phyloP scores from a whole-genome alignment of 192 early-diverging fungal species.

The Gigaspora rosea region DNA sequence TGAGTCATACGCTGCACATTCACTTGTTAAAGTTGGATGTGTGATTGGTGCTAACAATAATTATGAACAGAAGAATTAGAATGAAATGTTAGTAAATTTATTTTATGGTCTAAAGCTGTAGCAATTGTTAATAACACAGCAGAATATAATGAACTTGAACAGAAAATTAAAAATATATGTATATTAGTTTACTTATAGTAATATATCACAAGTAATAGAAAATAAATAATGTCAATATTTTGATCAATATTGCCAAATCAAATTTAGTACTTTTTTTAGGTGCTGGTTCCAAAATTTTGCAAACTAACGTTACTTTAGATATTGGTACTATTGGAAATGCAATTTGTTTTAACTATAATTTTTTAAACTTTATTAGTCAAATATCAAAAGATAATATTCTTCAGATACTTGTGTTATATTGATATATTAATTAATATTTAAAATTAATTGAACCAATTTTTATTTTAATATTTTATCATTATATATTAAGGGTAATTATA shows the following conservation, averaged over 20 bases:
- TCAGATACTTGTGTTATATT: constrained; percentile 42
- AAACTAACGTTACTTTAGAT: constrained; percentile 33
- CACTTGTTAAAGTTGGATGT: neutral
- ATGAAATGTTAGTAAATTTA: neutral
- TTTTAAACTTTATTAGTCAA: constrained; percentile 45
- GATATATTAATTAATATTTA: neutral
- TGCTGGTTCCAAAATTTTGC: constrained; percentile 40
- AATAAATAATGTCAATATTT: constrained; percentile 39
- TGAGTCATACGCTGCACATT: neutral
- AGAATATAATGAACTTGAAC: neutral
- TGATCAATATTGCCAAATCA: constrained; percentile 45
- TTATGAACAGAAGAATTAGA: neutral
- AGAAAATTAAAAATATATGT: neutral
- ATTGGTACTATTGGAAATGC: constrained; percentile 43
- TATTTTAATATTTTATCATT: too few relatives aligned
- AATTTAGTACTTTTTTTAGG: constrained; percentile 46
- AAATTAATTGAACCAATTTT: too few relatives aligned
- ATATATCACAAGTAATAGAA: neutral
- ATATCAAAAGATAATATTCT: constrained; percentile 41
- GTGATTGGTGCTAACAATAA: neutral
- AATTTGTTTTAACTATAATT: constrained; percentile 51
- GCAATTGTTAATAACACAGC: neutral
- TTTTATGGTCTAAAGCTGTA: neutral
- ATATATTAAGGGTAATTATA: too few relatives aligned
- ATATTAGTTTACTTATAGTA: neutral